Evolutionary conservation across 2,329 filamentous ascomycete species (phyloP), one percentile per base, ranked within the genome.

Genomic region (Onygenales sp.): DNA sequence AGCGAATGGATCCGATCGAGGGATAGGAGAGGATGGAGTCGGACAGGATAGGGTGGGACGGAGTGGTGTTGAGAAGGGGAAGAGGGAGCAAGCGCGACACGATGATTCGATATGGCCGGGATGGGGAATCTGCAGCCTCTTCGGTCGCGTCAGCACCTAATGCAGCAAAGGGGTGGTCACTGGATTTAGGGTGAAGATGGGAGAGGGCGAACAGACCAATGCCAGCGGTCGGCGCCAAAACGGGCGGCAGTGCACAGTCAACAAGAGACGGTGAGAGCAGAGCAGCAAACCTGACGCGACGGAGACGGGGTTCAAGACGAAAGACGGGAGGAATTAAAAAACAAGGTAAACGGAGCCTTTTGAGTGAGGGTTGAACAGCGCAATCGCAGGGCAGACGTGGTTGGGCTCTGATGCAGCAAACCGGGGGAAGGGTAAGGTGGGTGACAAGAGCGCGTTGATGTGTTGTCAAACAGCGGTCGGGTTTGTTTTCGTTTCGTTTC

Each of bases 141-240:
- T 61, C 62, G 53, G 62, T 69, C 63, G 65, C 67, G 69, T 74
- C 67, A 74, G 70, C 64, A 43, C 55, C 65, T 65, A 70, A 68
- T 64, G 70, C 72, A 74, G 66, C 62, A 33, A 36, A 34, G 40
- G 53, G 32, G 43, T 49, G 39, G 50, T 51, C 42, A 55, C 43
- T 55, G 44, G 53, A 44, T 55, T 44, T 51, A 49, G 46, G 44
- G 21, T 14, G 34, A 34, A 21, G 43, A 45, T 55, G 27, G 48
- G 53, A 44, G 46, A 27, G 34, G 34, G 34, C 33, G 48, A 53
- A 49, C 45, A 47, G 42, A 55, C 53, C 42, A 49, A 39, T 49
- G 14, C 32, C 9, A 51, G 48, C 31, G 34, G 11, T 47, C 37
- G n/a, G 47, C 39, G 21, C 50, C 50, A 51, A 51, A 50, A 33